Evolutionary conservation across 2,329 filamentous ascomycete genomes (phyloP).

Genomic region (Ceratocystis alfenasii): DNA sequence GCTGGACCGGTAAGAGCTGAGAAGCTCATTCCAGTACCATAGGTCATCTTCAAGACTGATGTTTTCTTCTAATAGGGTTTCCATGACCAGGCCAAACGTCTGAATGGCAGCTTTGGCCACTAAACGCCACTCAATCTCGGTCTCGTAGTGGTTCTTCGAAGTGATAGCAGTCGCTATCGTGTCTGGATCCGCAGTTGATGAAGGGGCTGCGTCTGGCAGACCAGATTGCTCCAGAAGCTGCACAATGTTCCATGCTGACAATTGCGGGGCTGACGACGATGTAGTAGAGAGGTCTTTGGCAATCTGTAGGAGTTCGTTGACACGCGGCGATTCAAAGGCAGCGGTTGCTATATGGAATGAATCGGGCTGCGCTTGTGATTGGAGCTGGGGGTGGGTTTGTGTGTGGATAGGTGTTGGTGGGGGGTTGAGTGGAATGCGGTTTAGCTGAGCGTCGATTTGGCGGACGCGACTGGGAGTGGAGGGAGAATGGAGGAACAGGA

Average conservation of each 20-base stretch:
- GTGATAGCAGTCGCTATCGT: constrained; percentile 22
- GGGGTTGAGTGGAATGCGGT: constrained; percentile 42
- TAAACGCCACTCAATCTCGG: constrained; percentile 80
- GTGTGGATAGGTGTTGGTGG: background rate
- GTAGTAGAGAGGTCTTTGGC: constrained; percentile 60
- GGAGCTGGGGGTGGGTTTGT: constrained; percentile 25
- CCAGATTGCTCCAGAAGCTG: constrained; percentile 50
- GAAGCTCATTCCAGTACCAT: constrained; percentile 88
- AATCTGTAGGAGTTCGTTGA: constrained; percentile 53
- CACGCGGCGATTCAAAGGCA: constrained; percentile 39
- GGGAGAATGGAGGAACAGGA: background rate
- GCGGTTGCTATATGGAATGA: constrained; percentile 29
- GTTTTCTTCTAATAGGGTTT: constrained; percentile 68
- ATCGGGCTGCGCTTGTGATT: too few relatives aligned
- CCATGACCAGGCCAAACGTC: constrained; percentile 69
- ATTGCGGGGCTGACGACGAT: constrained; percentile 49
- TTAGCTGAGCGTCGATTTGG: constrained; percentile 52
- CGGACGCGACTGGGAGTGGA: constrained; percentile 43
- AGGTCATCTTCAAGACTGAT: constrained; percentile 75
- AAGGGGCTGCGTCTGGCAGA: constrained; percentile 33
- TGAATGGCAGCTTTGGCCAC: constrained; percentile 88
- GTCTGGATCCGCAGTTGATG: background rate
- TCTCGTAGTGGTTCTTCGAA: constrained; percentile 46
- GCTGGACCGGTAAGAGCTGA: constrained; percentile 66
- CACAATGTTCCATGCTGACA: constrained; percentile 49